These are phyloP conservation scores for Zoysia pacifica DNA, from an alignment of 176 grass and related monocot genomes.

Conservation along the genomic window DNA sequence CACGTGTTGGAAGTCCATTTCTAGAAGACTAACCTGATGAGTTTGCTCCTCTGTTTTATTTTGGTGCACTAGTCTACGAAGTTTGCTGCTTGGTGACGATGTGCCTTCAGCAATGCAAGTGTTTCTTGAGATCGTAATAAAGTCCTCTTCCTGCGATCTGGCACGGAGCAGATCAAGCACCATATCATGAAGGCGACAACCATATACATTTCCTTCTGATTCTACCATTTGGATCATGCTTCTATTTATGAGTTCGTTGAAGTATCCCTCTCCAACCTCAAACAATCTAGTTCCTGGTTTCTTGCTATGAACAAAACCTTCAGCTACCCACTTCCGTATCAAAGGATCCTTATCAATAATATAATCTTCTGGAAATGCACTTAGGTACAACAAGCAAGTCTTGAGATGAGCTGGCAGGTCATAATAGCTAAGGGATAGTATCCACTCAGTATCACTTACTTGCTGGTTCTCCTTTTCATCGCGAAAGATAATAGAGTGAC, in stretches of 20 bases:
- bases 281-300: neutral
- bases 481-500: neutral
- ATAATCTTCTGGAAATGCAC: neutral
- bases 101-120: neutral
- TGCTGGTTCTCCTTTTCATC: neutral
- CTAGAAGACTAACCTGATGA: neutral
- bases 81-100: neutral
- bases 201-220: neutral
- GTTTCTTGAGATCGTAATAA: neutral
- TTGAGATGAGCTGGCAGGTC: neutral
- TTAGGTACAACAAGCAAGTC: neutral
- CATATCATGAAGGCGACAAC: neutral
- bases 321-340: constrained; percentile 18
- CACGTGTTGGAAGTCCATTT: neutral
- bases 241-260: neutral
- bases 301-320: neutral
- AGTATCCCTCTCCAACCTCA: neutral
- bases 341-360: neutral
- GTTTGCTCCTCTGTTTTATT: neutral
- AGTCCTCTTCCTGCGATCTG: neutral
- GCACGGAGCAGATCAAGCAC: neutral
- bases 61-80: neutral
- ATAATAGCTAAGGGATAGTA: constrained; percentile 12
- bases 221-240: neutral
- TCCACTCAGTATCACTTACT: neutral